phyloP scores from a whole-genome alignment of 83 land plant species.

The Thuja plicata region DNA sequence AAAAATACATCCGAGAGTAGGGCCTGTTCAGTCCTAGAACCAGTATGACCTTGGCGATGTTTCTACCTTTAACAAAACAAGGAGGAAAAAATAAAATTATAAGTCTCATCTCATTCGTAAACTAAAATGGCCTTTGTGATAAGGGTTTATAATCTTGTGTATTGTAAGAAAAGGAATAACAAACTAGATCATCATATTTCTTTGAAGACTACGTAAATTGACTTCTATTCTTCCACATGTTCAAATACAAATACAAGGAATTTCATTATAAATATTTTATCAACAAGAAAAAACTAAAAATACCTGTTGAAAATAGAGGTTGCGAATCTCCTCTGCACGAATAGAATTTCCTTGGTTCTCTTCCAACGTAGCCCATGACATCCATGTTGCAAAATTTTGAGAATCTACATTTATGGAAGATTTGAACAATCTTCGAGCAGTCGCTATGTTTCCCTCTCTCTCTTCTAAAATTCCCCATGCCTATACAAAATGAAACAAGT shows the following conservation, averaged over 20 bases:
- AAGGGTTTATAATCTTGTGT: neutral
- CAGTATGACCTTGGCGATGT: too few relatives aligned
- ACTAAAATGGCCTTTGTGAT: neutral
- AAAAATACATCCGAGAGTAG: too few relatives aligned
- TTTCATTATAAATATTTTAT: neutral
- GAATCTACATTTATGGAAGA: conserved; percentile 86
- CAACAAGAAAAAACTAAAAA: neutral
- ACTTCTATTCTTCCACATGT: neutral
- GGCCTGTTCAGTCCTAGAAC: too few relatives aligned
- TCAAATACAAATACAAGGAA: neutral
- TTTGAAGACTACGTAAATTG: neutral
- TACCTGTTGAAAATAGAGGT: conserved; percentile 91
- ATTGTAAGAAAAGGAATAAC: neutral
- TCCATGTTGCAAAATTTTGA: conserved; percentile 91
- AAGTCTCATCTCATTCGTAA: neutral
- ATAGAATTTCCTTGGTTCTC: conserved; percentile 77
- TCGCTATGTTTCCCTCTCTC: conserved; percentile 69
- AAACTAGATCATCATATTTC: neutral
- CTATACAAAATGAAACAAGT: conserved; percentile 26
- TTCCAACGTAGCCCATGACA: conserved; percentile 94
- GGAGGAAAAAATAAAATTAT: neutral
- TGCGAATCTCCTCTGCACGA: conserved; percentile 94
- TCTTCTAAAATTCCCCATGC: conserved; percentile 97
- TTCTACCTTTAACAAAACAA: too few relatives aligned
- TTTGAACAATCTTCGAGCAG: conserved; percentile 82